Evolutionary conservation across 1,284 basidiomycete species (phyloP).

Genomic region (Sporisorium graminicola): DNA sequence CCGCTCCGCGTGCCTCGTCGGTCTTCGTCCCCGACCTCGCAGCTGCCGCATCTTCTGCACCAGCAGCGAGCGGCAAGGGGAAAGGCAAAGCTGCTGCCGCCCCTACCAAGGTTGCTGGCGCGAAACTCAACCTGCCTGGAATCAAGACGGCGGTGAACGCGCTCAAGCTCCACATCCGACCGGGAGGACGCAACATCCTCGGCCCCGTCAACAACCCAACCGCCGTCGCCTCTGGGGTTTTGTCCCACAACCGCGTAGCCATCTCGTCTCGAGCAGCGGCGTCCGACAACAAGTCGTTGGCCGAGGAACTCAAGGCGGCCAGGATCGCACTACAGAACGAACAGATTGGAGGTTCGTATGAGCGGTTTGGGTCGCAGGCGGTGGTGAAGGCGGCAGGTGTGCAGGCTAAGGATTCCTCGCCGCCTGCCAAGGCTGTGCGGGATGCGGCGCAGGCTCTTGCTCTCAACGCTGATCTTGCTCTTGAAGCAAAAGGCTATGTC

Average conservation of each 20-base stretch:
- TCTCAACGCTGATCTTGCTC: constrained; percentile 32
- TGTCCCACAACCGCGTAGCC: constrained; percentile 15
- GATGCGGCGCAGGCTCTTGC: constrained; percentile 41
- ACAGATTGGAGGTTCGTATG: constrained; percentile 40
- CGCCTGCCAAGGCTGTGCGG: constrained; percentile 15
- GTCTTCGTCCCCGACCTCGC: constrained; percentile 28
- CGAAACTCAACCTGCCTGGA: constrained; percentile 36
- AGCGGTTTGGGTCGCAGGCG: constrained; percentile 13
- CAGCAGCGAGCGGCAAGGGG: constrained; percentile 29
- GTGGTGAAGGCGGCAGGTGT: constrained; percentile 33
- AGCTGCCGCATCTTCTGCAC: constrained; percentile 17
- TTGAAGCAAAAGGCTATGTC: constrained; percentile 30
- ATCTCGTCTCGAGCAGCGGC: not conserved
- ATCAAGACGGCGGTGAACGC: constrained; percentile 43
- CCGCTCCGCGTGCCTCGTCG: constrained; percentile 22
- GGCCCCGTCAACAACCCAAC: constrained; percentile 35
- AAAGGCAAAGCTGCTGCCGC: constrained; percentile 32
- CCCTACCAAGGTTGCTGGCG: constrained; percentile 7
- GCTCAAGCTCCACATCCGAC: constrained; percentile 43
- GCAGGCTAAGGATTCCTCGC: not conserved
- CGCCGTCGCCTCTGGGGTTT: constrained; percentile 16
- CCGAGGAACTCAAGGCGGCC: constrained; percentile 29
- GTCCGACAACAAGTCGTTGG: constrained; percentile 27
- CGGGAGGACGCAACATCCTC: constrained; percentile 35
- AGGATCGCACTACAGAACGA: constrained; percentile 37